Conservation (phyloP, 2,329 filamentous ascomycete genomes). For the Lomentospora prolificans region DNA sequence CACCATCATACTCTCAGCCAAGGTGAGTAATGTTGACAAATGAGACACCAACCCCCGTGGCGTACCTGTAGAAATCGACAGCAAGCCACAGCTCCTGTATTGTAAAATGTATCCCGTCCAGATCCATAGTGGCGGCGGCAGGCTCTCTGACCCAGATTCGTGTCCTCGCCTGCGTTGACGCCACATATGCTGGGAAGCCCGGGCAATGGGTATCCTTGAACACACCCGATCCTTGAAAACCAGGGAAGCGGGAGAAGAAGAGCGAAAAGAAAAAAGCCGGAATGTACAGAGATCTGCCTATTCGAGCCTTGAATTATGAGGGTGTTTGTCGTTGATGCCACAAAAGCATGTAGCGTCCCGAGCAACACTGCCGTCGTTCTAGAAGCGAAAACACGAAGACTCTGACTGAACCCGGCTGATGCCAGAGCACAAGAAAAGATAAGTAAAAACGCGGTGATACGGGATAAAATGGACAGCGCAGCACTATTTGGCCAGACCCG, state of each 20-base stretch:
- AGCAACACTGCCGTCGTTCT: neutral
- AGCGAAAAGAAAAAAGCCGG: conserved; percentile 11
- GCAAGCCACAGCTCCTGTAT: neutral
- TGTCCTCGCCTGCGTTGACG: neutral
- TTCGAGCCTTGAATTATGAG: neutral
- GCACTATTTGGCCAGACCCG: neutral
- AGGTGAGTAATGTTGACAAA: neutral
- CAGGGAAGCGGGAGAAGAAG: conserved; percentile 10
- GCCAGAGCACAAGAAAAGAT: neutral
- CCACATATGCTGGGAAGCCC: neutral
- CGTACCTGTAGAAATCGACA: neutral
- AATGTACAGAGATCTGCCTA: neutral
- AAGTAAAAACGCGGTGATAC: neutral
- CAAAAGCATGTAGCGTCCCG: neutral
- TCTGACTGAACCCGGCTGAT: neutral
- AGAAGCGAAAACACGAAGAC: neutral
- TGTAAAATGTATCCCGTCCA: neutral
- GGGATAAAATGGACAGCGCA: neutral
- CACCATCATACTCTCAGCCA: neutral
- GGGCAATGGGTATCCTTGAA: neutral
- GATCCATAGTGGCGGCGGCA: neutral
- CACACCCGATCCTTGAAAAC: conserved; percentile 9
- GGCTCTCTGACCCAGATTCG: neutral
- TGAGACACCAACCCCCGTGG: neutral
- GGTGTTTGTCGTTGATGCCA: neutral